Base-by-base conservation (phyloP, 768 basidiomycete genomes). In the Rhizopogon vulgaris region DNA sequence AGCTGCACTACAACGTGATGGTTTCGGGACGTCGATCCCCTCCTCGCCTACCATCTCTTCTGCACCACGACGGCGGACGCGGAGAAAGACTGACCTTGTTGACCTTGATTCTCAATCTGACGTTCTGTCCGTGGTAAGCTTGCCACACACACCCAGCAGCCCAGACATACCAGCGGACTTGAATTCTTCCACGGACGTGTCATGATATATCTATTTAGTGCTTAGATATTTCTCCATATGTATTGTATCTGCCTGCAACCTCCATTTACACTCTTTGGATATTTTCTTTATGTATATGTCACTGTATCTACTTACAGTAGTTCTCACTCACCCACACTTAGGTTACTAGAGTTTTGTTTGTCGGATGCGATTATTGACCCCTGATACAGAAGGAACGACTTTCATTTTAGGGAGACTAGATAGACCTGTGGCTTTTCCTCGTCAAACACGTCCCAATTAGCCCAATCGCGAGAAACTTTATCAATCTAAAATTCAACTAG, bases 1-100 rank as follows among this genome's bases (percentile, higher is more conserved):
- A 49, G 85, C 85, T 6, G 78, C 76, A 37, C 74, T 92, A 27
- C 77, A 91, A 64, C 79, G 84, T 6, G 79, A 84, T 56, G 88
- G 85, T 0, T 88, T 88, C 64, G 52, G 75, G 51, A 65, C 67
- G 11, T 70, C 78, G 51, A 64, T 69, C 9, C 73, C 82, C 10
- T 67, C 73, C 15, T 76, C 83, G 8, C 78, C 81, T n/a, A 73
- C 76, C 15, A 6, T 48, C 5, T 60, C 69, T 30, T 56, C 71
- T 25, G 57, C 60, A 43, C 55, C 60, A 38, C 64, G 65, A 56
- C 59, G 70, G 39, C 61, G 60, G 36, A 5, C 54, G 24, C 63
- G 71, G 49, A 58, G 55, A 56, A 60, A 65, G 54, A 56, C 59
- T 45, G 59, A 60, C n/a, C 45, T 46, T 15, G 73, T 71, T 56